Conservation (phyloP, 164 flowering plant species). For the Nymphaea colorata region DNA sequence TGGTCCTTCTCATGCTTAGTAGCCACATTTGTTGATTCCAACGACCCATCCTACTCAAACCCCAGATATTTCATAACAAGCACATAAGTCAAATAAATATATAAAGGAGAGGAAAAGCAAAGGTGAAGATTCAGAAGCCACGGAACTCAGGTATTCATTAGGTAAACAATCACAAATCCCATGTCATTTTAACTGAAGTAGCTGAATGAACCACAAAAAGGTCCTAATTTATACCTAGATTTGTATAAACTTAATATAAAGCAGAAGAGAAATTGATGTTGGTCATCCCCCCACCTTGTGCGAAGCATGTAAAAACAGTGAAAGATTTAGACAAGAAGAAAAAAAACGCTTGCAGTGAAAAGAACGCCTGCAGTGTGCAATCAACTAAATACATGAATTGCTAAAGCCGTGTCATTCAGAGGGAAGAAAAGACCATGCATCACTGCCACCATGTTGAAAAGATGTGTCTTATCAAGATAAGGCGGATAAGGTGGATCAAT, state of each 20-base stretch:
- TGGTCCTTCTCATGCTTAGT: constrained; percentile 81
- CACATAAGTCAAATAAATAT: neutral
- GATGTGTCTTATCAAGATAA: too few relatives aligned
- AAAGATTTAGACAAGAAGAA: neutral
- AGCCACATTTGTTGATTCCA: constrained; percentile 76
- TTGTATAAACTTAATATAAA: too few relatives aligned
- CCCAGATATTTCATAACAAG: constrained; percentile 21
- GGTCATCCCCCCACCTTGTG: neutral
- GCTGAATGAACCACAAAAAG: neutral
- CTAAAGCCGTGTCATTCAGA: neutral
- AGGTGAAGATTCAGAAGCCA: neutral
- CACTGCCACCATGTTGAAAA: neutral
- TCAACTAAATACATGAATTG: neutral
- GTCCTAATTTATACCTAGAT: too few relatives aligned
- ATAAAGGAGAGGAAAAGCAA: neutral
- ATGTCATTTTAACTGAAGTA: neutral
- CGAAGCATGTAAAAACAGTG: neutral
- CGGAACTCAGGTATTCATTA: neutral
- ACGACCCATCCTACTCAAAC: constrained; percentile 92
- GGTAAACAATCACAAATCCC: neutral
- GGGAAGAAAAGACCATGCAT: too few relatives aligned
- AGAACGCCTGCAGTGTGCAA: neutral
- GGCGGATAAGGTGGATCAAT: too few relatives aligned
- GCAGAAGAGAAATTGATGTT: too few relatives aligned
- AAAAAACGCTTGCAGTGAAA: neutral